Evolutionary conservation across 1,284 basidiomycete species (phyloP).

Genomic region (Ganoderma multipileum): DNA sequence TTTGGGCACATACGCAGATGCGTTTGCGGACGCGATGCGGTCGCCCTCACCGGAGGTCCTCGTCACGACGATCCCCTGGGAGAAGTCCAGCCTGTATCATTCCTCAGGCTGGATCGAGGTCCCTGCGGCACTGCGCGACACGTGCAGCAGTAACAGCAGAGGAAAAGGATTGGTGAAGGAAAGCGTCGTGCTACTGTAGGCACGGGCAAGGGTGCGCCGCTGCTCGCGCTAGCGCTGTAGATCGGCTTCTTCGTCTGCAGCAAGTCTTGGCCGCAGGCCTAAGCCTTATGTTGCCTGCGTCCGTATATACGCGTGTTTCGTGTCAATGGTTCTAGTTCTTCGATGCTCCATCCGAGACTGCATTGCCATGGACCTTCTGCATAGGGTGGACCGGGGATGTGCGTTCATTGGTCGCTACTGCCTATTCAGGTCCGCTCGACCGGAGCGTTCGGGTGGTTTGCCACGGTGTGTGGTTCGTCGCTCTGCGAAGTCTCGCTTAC

Average conservation of each 20-base stretch:
- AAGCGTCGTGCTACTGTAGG: neutral
- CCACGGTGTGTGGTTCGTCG: constrained; percentile 8
- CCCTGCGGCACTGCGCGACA: constrained; percentile 1
- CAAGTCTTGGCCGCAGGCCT: neutral
- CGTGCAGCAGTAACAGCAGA: neutral
- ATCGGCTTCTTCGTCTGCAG: neutral
- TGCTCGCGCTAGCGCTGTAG: neutral
- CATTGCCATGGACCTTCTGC: neutral
- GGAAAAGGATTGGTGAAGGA: neutral
- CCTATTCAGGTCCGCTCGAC: neutral
- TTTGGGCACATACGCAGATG: neutral
- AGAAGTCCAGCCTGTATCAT: constrained; percentile 9
- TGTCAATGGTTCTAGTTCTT: neutral
- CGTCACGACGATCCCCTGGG: constrained; percentile 2
- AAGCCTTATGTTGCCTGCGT: neutral
- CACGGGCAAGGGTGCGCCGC: neutral
- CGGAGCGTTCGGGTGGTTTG: constrained; percentile 6
- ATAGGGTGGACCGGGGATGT: neutral
- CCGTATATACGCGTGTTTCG: too few relatives aligned
- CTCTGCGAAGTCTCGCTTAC: neutral
- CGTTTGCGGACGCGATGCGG: neutral
- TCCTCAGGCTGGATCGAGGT: constrained; percentile 11
- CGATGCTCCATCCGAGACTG: neutral
- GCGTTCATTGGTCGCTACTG: neutral
- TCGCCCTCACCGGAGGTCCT: neutral